phyloP scores from a whole-genome alignment of 257 asterid genomes.

The Cruciata laevipes region DNA sequence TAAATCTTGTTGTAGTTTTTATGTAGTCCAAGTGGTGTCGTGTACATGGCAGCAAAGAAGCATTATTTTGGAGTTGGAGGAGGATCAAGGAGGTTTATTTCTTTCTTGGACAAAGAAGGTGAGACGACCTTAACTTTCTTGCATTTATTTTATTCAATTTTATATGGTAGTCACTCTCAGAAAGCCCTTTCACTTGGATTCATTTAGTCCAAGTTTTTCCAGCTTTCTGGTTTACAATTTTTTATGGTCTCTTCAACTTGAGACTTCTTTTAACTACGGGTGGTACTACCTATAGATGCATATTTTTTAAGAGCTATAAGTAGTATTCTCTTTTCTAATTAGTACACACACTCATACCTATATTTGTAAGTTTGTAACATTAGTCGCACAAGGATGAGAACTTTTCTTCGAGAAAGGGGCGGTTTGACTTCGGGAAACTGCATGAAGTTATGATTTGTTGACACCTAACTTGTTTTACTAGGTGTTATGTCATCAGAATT shows the following conservation, averaged over 20 bases:
- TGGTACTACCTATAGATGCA: neutral
- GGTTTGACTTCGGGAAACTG: neutral
- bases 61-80: conserved; percentile 97
- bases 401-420: neutral
- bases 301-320: neutral
- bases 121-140: conserved; percentile 18
- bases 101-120: conserved; percentile 80
- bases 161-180: neutral
- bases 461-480: conserved; percentile 18
- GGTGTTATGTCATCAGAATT: conserved; percentile 53
- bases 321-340: neutral
- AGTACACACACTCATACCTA: neutral
- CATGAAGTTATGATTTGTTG: conserved; percentile 6
- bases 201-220: neutral
- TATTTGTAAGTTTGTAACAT: neutral
- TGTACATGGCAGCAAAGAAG: conserved; percentile 95
- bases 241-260: neutral
- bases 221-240: neutral
- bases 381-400: neutral
- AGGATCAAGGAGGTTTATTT: conserved; percentile 78
- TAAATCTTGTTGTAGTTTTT: conserved; percentile 41
- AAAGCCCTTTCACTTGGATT: neutral
- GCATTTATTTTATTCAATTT: neutral
- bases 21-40: conserved; percentile 51
- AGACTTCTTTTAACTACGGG: neutral